Base-by-base conservation (phyloP, 73 alveolate genomes). In the Paramecium tetraurelia region DNA sequence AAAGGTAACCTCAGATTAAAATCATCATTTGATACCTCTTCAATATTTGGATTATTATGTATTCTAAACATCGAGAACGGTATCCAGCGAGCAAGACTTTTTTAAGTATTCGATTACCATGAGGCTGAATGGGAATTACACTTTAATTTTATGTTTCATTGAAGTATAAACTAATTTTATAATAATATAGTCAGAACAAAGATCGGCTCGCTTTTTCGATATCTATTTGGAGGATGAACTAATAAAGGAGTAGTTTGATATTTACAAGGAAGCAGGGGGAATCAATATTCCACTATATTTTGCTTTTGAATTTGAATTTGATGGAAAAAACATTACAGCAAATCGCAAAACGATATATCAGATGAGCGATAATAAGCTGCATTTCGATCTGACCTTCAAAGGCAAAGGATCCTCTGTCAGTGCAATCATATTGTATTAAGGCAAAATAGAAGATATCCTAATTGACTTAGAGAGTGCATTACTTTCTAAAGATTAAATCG, bases 11-110 rank as follows among this genome's bases (percentile, higher is more conserved):
- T 21, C 58, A 75, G 58, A 38, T 41, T 75, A 75, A 41, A 38
- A 75, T 75, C 86, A 72, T 72, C 86, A 72, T 72, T 35, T 72
- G 24, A 36, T 72, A 31, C 59, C 86, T 12, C 57, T 72, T 72
- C 40, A 72, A 38, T 72, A 72, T 38, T 72, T 72, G 20, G 86
- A 72, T 38, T 72, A 36, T 72, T 36, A 72, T 36, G 59, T 72
- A 38, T 72, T 72, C 59, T 36, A 72, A 36, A 72, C 86, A 72
- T 35, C 57, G 38, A 72, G 86, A 72, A 16, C 33, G 16, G 33
- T 72, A 35, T 14, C 59, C 1, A 40, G 40, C 16, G 86, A 72
- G 35, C 12, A 63, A 33, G 59, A 72, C 35, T 72, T 29, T 38
- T 72, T 72, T 36, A 10, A 35, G 3, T 72, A 72, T 38, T 36